Evolutionary conservation across 129 eudicot species (phyloP), one percentile per base, ranked within the genome.

Genomic region (Solidago caesia): DNA sequence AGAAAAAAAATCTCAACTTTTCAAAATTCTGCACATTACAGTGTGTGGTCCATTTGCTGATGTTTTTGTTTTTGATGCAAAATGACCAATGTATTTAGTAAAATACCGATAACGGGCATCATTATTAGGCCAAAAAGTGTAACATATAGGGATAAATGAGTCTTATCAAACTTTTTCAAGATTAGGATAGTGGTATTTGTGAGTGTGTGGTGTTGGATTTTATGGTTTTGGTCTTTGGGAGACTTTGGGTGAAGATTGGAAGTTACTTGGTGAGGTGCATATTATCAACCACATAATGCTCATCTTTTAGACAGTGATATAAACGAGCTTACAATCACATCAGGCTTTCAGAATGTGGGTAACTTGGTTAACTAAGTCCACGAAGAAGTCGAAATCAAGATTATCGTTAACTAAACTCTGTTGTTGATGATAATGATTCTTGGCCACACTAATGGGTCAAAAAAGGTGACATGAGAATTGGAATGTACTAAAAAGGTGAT

Each of bases 361-460:
- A 27, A 64, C 8, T 14, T 42, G 51, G 69, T 64, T 64, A 64
- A 43, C 9, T 21, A 64, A 3, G 48, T 4, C 29, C 12, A 4
- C 13, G 10, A 65, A 65, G 15, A 43, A 6, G 14, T 65, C 6
- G 13, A 43, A 59, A 33, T 59, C 43, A 0, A 14, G 15, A 5
- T 43, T 71, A 49, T 51, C 25, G 60, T 53, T 52, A 15, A 46
- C 4, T 48, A 61, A 61, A 2, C 21, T 14, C 4, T 41, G 55
- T 77, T 77, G 64, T 21, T 26, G 53, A 60, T 55, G 63, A 39
- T 62, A 10, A 62, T 65, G 75, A 66, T 70, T 81, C 66, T 66
- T 55, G 74, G 75, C 75, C 81, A 76, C 59, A 68, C 27, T 39
- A 66, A 55, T 48, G 75, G 49, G 56, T 79, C 70, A 49, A 56